A percentile compares a stretch with the other conserved stretches of the same genome.
Evolutionary conservation across 805 yeast genomes (phyloP).

Genomic region (Starmerella vaccinii): DNA sequence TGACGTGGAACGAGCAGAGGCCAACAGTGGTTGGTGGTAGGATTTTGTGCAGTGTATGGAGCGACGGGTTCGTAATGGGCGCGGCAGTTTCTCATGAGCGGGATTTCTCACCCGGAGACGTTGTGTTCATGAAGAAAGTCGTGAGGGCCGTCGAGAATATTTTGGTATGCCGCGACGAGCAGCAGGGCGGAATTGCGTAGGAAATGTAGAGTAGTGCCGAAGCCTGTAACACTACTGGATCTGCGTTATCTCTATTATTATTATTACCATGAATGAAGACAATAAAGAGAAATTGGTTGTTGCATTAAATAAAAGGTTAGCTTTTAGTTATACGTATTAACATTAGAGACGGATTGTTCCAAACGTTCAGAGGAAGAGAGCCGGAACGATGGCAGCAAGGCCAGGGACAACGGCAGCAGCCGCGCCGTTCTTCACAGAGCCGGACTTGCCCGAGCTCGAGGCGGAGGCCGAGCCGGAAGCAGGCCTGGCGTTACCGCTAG

Average conservation of each 20-base stretch:
- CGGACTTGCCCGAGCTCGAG: neutral
- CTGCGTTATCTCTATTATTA: too few species aligned
- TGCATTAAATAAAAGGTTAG: neutral
- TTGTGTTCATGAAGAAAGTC: constrained; percentile 27
- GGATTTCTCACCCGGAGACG: constrained; percentile 27
- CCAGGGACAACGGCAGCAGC: constrained; percentile 10
- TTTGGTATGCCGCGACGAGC: constrained; percentile 19
- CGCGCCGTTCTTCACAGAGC: constrained; percentile 13
- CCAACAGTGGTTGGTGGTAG: neutral
- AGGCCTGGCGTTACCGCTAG: neutral
- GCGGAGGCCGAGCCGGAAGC: constrained; percentile 1
- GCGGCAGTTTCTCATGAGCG: constrained; percentile 22
- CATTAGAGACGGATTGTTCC: neutral
- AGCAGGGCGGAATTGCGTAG: neutral
- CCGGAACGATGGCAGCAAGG: constrained; percentile 16
- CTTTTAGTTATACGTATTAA: neutral
- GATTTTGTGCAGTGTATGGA: neutral
- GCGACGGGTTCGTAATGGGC: constrained; percentile 27
- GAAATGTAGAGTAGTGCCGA: neutral
- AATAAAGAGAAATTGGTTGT: too few species aligned
- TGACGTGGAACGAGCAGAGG: neutral
- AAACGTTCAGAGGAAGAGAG: constrained; percentile 11
- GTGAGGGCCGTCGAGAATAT: constrained; percentile 26
- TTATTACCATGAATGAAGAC: too few species aligned
- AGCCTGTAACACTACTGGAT: neutral